Base-by-base conservation (phyloP, 305 asterid species). In the Fraxinus velutina region DNA sequence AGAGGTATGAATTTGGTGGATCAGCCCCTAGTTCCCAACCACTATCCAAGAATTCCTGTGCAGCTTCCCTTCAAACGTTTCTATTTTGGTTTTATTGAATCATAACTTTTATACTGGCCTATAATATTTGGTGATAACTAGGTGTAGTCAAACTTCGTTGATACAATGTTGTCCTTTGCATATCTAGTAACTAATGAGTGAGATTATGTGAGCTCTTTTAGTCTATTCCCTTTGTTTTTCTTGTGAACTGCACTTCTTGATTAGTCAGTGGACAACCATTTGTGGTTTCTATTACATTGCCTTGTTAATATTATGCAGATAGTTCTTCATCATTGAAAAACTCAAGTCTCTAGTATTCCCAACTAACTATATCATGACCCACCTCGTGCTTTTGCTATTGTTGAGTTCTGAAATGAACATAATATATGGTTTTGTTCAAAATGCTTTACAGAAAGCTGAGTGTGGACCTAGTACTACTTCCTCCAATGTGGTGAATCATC, bases 1-100 rank as follows among this genome's bases (percentile, higher is more conserved):
- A 86, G 86, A 86, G 95, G 96, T 90, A 85, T 72, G 80, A 77
- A 77, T 64, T 75, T 83, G 84, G 78, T 79, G 64, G 75, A 44
- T 84, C 79, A 64, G 78, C 81, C 82, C 78, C 81, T 39, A 83
- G 74, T 81, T 81, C 70, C 79, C 62, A 81, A 82, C 86, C 85
- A 77, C 73, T 77, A 68, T 85, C 84, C 86, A 30, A 78, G 83
- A 24, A 52, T 71, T 76, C 82, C n/a, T 30, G n/a, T 70, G 84
- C 27, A 76, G 13, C 64, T 19, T 68, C 36, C 8, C 47, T 75
- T 24, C n/a, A 9, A 52, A 32, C 24, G 42, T 34, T 75, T 36
- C 42, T 74, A 22, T 12, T 78, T 62, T 39, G 52, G 66, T 57
- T 79, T 76, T 8, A 39, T 62, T 22, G 39, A 32, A 21, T 42